Percentiles rank a stretch among this genome's conserved stretches.
Evolutionary conservation across 2,329 filamentous ascomycete species (phyloP).

Genomic region (Nemania sp.): DNA sequence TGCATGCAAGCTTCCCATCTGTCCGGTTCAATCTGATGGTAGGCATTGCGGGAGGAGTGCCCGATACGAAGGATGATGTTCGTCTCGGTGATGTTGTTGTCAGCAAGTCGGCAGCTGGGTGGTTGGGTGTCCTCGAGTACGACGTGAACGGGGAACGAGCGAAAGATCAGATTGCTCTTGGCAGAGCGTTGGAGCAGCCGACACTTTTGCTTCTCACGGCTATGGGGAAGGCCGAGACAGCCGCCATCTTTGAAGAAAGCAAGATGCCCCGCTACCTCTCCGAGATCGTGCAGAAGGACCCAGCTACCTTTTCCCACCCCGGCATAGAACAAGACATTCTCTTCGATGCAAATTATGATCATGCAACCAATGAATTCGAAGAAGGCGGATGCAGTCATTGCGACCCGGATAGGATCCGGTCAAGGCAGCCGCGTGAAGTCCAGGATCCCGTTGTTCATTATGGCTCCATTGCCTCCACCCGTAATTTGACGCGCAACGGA

Average conservation of each 20-base stretch:
- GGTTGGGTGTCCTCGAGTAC: conserved; percentile 4
- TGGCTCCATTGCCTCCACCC: not conserved
- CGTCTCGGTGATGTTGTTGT: conserved; percentile 17
- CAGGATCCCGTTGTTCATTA: not conserved
- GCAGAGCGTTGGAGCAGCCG: not conserved
- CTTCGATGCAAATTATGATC: conserved; percentile 6
- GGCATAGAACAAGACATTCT: conserved; percentile 9
- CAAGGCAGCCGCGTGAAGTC: not conserved
- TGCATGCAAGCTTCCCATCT: conserved; percentile 2
- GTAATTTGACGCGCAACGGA: not conserved
- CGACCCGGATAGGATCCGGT: not conserved
- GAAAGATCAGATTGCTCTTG: not conserved
- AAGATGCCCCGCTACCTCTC: not conserved
- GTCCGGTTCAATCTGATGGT: conserved; percentile 8
- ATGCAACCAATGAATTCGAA: not conserved
- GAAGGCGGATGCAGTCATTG: not conserved
- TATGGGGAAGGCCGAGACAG: not conserved
- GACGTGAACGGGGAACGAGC: not conserved
- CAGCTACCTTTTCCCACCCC: not conserved
- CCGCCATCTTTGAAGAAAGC: conserved; percentile 8
- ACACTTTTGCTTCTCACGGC: conserved; percentile 4
- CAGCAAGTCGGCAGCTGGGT: not conserved
- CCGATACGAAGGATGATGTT: conserved; percentile 3
- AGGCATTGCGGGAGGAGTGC: conserved; percentile 8
- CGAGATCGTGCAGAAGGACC: conserved; percentile 2